Percentiles rank a stretch among this genome's conserved stretches.
Evolutionary conservation across 306 rosid genomes (phyloP).

Genomic region (Carpinus fangiana): DNA sequence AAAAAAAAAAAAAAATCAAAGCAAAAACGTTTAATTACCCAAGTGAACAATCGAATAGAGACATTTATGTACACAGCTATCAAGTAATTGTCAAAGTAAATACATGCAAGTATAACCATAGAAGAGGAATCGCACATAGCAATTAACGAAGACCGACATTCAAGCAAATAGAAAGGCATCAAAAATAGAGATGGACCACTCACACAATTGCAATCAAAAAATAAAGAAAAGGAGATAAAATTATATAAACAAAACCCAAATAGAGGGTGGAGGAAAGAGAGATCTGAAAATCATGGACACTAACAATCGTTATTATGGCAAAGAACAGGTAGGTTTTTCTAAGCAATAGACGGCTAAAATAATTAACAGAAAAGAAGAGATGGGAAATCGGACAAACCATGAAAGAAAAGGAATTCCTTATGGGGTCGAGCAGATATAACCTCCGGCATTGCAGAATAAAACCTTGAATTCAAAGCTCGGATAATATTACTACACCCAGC

Average conservation of each 20-base stretch:
- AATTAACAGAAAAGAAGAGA: background rate
- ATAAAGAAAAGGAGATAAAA: background rate
- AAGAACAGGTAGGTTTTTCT: background rate
- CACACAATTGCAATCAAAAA: background rate
- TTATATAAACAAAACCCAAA: conserved; percentile 9
- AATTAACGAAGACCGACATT: background rate
- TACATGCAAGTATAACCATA: background rate
- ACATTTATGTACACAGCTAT: background rate
- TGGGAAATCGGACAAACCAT: conserved; percentile 42
- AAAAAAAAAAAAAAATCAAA: background rate
- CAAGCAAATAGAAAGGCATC: background rate
- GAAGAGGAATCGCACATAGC: background rate
- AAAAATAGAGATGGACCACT: background rate
- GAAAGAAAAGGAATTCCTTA: conserved; percentile 15
- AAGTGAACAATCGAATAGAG: background rate
- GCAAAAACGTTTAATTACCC: background rate
- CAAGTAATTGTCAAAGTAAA: background rate
- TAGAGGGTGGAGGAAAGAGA: background rate
- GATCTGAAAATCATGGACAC: background rate
- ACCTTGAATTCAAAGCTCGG: conserved; percentile 11
- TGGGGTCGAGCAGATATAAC: conserved; percentile 13
- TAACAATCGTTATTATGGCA: background rate
- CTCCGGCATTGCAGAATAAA: conserved; percentile 17
- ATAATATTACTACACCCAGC: background rate
- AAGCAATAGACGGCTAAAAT: background rate